Evolutionary conservation across 352 stramenopile species (phyloP).

Genomic region (Phytophthora sansomeana): DNA sequence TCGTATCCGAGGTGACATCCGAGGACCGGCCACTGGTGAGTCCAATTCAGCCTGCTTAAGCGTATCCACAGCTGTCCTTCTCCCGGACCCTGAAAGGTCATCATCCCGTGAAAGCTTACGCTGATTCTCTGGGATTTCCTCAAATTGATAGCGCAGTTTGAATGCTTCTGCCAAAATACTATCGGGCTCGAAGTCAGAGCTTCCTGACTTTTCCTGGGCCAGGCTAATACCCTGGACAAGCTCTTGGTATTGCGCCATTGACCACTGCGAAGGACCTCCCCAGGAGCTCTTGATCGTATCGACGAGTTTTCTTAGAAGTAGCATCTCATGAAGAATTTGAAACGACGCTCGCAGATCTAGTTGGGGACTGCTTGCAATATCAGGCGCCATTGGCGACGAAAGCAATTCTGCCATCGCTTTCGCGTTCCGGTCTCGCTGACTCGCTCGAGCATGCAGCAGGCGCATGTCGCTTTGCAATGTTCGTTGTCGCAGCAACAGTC

Average conservation of each 20-base stretch:
- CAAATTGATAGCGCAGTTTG: constrained; percentile 68
- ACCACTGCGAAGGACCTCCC: constrained; percentile 59
- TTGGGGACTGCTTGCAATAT: constrained; percentile 24
- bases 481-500: constrained; percentile 36
- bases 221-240: constrained; percentile 68
- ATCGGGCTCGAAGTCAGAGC: constrained; percentile 38
- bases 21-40: constrained; percentile 15
- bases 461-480: constrained; percentile 32
- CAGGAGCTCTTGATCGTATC: constrained; percentile 50
- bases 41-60: constrained; percentile 15
- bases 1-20: constrained; percentile 45
- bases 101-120: constrained; percentile 43
- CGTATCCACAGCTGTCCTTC: constrained; percentile 3
- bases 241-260: constrained; percentile 62
- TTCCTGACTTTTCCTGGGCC: constrained; percentile 54
- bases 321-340: constrained; percentile 74
- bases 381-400: constrained; percentile 24
- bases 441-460: constrained; percentile 28
- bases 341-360: constrained; percentile 70
- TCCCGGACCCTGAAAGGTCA: constrained; percentile 14
- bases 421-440: constrained; percentile 29
- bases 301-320: constrained; percentile 69
- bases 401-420: constrained; percentile 38
- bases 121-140: constrained; percentile 74
- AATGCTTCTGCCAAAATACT: constrained; percentile 61